Percentiles rank a stretch among this genome's conserved stretches.
Evolutionary conservation across 177 flowering plant species (phyloP).

Genomic region (Telopea speciosissima): DNA sequence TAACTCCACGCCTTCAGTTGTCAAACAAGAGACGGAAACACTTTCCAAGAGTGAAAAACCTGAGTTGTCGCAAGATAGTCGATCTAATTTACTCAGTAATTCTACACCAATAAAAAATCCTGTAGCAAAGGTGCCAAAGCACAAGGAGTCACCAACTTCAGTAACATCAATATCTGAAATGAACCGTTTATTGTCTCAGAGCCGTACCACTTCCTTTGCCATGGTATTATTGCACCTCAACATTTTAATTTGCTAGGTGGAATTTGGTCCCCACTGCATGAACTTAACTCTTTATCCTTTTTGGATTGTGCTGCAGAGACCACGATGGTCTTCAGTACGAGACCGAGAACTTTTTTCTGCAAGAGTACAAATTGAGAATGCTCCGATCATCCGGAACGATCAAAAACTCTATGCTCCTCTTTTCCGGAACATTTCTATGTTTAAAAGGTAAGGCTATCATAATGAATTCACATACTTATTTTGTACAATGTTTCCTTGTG

Average conservation of each 20-base stretch:
- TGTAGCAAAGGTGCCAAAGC: neutral
- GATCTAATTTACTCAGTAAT: slow-evolving; percentile 1
- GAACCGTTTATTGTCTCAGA: slow-evolving; percentile 25
- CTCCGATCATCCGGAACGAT: slow-evolving; percentile 31
- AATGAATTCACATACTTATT: neutral
- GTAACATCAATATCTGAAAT: slow-evolving; percentile 26
- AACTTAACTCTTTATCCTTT: neutral
- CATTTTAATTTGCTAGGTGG: neutral
- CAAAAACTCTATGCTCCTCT: slow-evolving; percentile 57
- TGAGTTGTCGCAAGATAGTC: slow-evolving; percentile 3
- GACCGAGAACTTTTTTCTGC: slow-evolving; percentile 56
- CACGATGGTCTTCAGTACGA: slow-evolving; percentile 44
- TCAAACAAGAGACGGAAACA: slow-evolving; percentile 2
- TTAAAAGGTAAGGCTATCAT: slow-evolving; percentile 44
- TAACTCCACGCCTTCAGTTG: slow-evolving; percentile 7
- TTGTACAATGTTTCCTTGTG: neutral
- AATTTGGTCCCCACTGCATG: neutral
- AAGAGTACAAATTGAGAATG: slow-evolving; percentile 46
- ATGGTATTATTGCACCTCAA: slow-evolving; percentile 26
- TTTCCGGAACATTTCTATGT: slow-evolving; percentile 58
- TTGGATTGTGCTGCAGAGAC: slow-evolving; percentile 34
- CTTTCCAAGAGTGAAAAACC: slow-evolving; percentile 4
- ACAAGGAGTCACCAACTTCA: slow-evolving; percentile 15
- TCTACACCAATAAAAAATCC: slow-evolving; percentile 1
- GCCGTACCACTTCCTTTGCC: slow-evolving; percentile 20